A percentile compares a stretch with the other conserved stretches of the same genome.
These are phyloP conservation scores for Straminergon stramineum DNA, from an alignment of 225 moss, liverwort and hornwort species.

Conservation along the genomic window DNA sequence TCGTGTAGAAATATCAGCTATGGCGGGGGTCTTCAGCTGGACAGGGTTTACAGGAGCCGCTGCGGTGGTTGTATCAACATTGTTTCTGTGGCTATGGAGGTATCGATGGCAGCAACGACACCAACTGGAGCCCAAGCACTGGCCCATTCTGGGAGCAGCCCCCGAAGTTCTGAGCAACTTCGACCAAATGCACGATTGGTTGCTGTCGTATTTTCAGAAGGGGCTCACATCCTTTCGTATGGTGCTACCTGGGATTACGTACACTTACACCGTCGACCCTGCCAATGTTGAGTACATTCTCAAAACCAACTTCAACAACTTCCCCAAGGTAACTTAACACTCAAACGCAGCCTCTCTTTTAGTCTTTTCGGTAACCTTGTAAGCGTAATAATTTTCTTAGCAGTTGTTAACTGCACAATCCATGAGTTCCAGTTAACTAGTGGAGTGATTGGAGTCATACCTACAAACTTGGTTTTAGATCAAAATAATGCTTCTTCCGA, in stretches of 20 bases:
- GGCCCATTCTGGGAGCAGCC: conserved; percentile 17
- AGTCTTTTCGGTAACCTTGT: too few relatives aligned
- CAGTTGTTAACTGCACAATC: not conserved
- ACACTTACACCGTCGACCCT: conserved; percentile 34
- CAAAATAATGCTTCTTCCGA: not conserved
- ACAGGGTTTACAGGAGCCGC: not conserved
- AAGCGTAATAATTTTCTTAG: not conserved
- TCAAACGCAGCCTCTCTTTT: not conserved
- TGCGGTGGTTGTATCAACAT: not conserved
- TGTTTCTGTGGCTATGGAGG: conserved; percentile 1
- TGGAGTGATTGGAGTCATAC: not conserved
- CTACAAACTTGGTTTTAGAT: not conserved
- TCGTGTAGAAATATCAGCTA: not conserved
- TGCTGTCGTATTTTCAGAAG: conserved; percentile 24
- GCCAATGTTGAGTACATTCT: conserved; percentile 37
- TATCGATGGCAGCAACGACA: conserved; percentile 15
- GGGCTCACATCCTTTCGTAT: conserved; percentile 13
- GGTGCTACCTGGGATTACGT: conserved; percentile 11
- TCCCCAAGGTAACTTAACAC: not conserved
- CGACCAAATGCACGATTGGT: conserved; percentile 35
- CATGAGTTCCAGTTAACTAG: not conserved
- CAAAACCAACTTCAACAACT: conserved; percentile 43
- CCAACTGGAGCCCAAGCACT: conserved; percentile 12
- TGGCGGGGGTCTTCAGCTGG: not conserved
- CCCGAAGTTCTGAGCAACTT: conserved; percentile 7